A percentile compares a stretch with the other conserved stretches of the same genome.
Evolutionary conservation across 2,329 filamentous ascomycete genomes (phyloP).

Genomic region (Ceratocystis colombiana): DNA sequence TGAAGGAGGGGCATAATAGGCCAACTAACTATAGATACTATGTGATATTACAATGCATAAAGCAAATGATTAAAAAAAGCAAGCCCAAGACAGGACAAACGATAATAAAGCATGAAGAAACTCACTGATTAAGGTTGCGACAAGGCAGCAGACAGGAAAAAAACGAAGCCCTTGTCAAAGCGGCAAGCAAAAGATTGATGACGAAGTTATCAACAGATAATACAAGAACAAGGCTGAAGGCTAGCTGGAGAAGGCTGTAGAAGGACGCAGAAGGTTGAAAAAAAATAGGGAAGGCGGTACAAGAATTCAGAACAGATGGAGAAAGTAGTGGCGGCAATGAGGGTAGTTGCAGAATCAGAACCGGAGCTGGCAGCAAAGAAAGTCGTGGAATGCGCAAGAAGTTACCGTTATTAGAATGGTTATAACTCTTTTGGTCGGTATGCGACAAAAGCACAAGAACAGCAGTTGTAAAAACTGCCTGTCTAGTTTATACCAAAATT

Average conservation of each 20-base stretch:
- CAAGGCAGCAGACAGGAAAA: background rate
- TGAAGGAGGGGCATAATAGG: background rate
- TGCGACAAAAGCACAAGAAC: background rate
- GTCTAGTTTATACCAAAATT: background rate
- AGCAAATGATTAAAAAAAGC: background rate
- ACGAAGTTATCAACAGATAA: background rate
- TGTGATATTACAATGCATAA: background rate
- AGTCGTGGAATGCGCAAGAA: conserved; percentile 1
- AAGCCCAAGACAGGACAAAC: background rate
- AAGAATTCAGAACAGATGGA: background rate
- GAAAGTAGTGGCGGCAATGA: background rate
- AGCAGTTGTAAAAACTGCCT: background rate
- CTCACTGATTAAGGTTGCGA: background rate
- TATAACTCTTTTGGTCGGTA: background rate
- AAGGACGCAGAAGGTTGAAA: background rate
- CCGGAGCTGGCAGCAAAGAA: background rate
- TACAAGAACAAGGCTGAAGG: background rate
- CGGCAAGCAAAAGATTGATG: background rate
- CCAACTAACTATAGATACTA: conserved; percentile 1
- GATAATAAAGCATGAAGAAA: background rate
- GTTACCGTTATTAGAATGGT: background rate
- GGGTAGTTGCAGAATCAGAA: conserved; percentile 11
- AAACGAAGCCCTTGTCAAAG: background rate
- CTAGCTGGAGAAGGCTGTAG: background rate
- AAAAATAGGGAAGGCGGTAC: background rate